phyloP scores from a whole-genome alignment of 345 rosid species.

The Euphorbia peplus region DNA sequence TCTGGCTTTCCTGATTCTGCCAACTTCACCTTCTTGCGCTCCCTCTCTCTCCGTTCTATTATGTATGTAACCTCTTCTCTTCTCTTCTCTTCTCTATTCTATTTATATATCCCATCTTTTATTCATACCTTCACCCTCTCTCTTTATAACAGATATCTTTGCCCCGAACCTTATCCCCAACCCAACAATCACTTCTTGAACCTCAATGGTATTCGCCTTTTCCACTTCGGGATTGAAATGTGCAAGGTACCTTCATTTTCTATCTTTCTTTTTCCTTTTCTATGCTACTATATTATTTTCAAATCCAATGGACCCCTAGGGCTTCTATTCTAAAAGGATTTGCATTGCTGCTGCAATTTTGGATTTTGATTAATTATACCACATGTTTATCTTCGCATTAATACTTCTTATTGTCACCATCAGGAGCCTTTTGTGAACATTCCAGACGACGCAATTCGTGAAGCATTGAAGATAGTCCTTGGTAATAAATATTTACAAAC shows the following conservation, averaged over 20 bases:
- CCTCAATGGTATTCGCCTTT: conserved; percentile 53
- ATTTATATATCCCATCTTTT: too few species aligned
- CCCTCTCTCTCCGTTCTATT: conserved; percentile 63
- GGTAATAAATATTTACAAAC: conserved; percentile 36
- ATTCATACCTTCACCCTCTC: too few species aligned
- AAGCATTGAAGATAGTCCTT: conserved; percentile 62
- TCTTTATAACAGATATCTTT: conserved; percentile 63
- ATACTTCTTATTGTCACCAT: conserved; percentile 11
- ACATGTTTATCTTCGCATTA: neutral
- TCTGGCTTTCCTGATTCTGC: conserved; percentile 70
- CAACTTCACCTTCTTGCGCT: conserved; percentile 59
- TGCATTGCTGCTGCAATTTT: neutral
- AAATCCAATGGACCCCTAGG: neutral
- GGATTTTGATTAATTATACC: neutral
- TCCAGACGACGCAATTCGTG: conserved; percentile 59
- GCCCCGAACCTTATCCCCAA: conserved; percentile 67
- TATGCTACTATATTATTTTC: neutral
- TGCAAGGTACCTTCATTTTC: conserved; percentile 41
- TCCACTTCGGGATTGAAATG: conserved; percentile 76
- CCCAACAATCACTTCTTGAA: conserved; percentile 49
- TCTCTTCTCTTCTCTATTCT: too few species aligned
- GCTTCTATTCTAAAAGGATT: neutral
- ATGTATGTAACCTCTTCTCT: conserved; percentile 43
- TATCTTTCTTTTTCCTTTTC: neutral
- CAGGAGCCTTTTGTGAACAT: conserved; percentile 80